Evolutionary conservation across 495 filamentous ascomycete genomes (phyloP).

Genomic region (Xylaria flabelliformis): DNA sequence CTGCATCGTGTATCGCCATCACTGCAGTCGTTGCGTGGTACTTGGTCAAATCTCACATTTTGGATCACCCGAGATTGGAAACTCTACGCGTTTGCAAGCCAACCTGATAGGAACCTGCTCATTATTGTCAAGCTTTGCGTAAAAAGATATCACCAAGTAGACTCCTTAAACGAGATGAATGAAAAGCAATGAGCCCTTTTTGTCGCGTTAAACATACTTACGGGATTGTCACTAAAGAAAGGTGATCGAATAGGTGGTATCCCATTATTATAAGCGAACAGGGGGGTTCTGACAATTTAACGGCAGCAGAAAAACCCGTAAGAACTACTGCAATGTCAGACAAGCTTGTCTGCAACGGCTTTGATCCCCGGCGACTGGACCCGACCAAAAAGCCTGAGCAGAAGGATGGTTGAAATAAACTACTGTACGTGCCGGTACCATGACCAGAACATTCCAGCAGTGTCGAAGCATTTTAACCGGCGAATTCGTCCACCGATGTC

Average conservation of each 20-base stretch:
- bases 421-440: not conserved
- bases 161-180: not conserved
- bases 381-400: not conserved
- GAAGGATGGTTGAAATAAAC: conserved; percentile 1
- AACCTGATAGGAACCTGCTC: not conserved
- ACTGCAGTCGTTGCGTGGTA: conserved; percentile 16
- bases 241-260: not conserved
- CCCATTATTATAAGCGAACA: not conserved
- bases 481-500: conserved; percentile 1
- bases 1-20: conserved; percentile 12
- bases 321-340: conserved; percentile 13
- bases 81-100: not conserved
- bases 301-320: not conserved
- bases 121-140: not conserved
- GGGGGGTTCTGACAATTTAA: not conserved
- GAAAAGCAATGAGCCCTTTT: not conserved
- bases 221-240: not conserved
- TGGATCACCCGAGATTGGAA: not conserved
- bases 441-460: not conserved
- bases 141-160: not conserved
- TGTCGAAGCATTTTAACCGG: conserved; percentile 17
- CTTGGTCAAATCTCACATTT: conserved; percentile 2
- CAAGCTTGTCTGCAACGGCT: conserved; percentile 20
- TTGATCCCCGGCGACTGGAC: conserved; percentile 17
- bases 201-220: not conserved